Percentiles rank a stretch among this genome's conserved stretches.
Conservation (phyloP, 257 asterid species). For the Asclepias syriaca region DNA sequence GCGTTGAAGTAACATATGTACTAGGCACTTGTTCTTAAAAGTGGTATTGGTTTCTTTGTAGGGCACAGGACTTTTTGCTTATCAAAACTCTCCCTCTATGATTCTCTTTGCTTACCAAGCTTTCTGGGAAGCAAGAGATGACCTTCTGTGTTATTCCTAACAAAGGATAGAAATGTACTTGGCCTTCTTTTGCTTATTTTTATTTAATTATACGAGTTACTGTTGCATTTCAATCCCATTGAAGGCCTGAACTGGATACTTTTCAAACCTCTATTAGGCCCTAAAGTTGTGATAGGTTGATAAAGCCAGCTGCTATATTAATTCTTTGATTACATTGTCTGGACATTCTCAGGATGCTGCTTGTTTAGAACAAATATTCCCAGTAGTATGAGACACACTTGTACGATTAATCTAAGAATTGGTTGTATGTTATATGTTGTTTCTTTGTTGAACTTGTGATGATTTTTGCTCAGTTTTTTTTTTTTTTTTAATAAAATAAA, state of each 20-base stretch:
- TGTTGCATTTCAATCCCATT: background rate
- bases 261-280: background rate
- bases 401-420: background rate
- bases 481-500: constrained; percentile 10
- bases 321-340: background rate
- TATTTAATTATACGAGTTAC: background rate
- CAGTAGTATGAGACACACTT: background rate
- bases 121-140: background rate
- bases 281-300: background rate
- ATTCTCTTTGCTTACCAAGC: background rate
- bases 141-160: background rate
- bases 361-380: background rate
- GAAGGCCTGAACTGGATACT: background rate
- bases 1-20: background rate
- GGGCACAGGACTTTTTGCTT: background rate
- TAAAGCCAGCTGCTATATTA: too few relatives aligned
- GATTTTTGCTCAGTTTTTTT: constrained; percentile 1
- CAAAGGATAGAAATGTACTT: background rate
- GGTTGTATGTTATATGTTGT: background rate
- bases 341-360: background rate
- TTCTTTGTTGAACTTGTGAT: background rate
- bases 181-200: background rate
- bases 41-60: background rate
- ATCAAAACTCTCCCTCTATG: background rate
- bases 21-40: background rate